Conservation (phyloP, 192 early-diverging fungal genomes). For the Backusella macrospora region DNA sequence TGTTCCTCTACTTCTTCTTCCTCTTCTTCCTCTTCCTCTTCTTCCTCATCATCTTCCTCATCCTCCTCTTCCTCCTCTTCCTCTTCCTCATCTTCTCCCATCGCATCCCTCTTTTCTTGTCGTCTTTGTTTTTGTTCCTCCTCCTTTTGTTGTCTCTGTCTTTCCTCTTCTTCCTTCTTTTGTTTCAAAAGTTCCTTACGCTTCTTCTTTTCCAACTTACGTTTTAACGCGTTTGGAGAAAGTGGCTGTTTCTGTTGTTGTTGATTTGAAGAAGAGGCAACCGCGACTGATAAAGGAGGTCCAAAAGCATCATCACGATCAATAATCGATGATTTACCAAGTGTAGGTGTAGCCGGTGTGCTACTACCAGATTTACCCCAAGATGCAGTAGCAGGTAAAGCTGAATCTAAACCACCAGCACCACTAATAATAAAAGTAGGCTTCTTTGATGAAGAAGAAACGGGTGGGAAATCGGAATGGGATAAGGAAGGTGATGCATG, state of each 20-base stretch:
- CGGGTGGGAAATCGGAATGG: background rate
- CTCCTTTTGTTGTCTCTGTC: background rate
- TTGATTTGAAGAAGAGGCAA: slow-evolving; percentile 24
- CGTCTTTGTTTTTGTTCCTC: background rate
- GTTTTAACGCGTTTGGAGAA: slow-evolving; percentile 18
- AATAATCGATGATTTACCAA: slow-evolving; percentile 13
- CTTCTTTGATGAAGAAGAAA: background rate
- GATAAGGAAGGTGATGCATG: background rate
- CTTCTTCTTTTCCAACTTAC: slow-evolving; percentile 35
- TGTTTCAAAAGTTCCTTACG: slow-evolving; percentile 27
- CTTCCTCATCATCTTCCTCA: background rate
- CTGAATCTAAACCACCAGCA: slow-evolving; percentile 31
- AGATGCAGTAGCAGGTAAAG: slow-evolving; percentile 61
- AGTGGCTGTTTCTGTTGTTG: slow-evolving; percentile 28
- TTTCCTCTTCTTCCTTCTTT: background rate
- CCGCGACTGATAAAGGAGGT: slow-evolving; percentile 36
- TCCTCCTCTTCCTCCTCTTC: background rate
- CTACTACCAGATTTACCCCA: slow-evolving; percentile 51
- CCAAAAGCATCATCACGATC: slow-evolving; percentile 35
- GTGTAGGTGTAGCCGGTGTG: slow-evolving; percentile 35
- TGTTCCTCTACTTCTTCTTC: background rate
- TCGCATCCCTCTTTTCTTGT: background rate
- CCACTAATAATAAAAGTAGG: background rate
- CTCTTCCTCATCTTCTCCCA: background rate
- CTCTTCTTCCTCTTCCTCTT: background rate